Evolutionary conservation across 305 asterid genomes (phyloP).

Genomic region (Solanum chacoense): DNA sequence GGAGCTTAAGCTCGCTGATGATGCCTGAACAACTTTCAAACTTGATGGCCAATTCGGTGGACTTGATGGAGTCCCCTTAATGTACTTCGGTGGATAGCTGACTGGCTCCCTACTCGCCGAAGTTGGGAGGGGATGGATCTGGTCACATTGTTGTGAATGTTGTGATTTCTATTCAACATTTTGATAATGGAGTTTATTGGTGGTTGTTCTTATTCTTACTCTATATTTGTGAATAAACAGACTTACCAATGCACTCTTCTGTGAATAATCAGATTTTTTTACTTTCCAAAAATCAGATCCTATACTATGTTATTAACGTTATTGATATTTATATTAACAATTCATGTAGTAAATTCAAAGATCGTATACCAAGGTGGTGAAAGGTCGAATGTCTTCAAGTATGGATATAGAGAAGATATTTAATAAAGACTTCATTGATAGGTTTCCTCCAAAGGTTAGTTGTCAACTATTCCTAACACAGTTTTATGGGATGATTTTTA

Average conservation of each 20-base stretch:
- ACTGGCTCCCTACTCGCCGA: too few relatives aligned
- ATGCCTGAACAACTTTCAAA: too few relatives aligned
- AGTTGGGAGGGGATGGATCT: not conserved
- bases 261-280: not conserved
- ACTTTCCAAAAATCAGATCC: not conserved
- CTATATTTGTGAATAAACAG: not conserved
- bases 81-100: too few relatives aligned
- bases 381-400: not conserved
- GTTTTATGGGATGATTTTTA: not conserved
- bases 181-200: not conserved
- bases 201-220: not conserved
- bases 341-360: not conserved
- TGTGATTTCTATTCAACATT: not conserved
- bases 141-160: not conserved
- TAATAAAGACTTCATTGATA: not conserved
- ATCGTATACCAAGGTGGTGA: not conserved
- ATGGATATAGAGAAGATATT: not conserved
- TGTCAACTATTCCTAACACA: not conserved
- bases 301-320: not conserved
- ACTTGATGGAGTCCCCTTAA: too few relatives aligned
- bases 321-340: too few relatives aligned
- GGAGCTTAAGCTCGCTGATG: too few relatives aligned
- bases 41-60: too few relatives aligned
- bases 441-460: not conserved
- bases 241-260: not conserved